Conservation (phyloP, 2,329 filamentous ascomycete genomes). For the Pseudogymnoascus sp. region DNA sequence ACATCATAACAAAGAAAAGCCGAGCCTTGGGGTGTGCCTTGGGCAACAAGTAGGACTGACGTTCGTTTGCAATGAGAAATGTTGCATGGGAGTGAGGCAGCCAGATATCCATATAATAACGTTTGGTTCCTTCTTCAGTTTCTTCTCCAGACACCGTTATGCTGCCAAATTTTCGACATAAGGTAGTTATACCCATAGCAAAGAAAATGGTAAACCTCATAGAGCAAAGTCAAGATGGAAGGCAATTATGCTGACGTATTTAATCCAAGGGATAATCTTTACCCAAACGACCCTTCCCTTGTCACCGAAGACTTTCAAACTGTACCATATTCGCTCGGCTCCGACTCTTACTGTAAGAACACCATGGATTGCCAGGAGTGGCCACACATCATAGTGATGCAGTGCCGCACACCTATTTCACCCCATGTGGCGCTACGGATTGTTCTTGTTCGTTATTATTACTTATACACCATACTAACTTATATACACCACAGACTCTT, state of each 20-base stretch:
- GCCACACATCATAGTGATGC: neutral
- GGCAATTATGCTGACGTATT: neutral
- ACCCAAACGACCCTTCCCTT: neutral
- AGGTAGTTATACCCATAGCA: neutral
- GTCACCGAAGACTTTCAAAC: neutral
- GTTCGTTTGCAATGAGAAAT: too few species aligned
- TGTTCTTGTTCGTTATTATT: neutral
- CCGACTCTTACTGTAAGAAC: neutral
- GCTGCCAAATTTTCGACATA: neutral
- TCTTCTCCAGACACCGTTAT: neutral
- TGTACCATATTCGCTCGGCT: neutral
- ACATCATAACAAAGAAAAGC: neutral
- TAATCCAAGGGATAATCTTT: neutral
- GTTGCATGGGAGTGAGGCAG: too few species aligned
- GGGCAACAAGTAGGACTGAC: neutral
- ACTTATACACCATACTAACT: neutral
- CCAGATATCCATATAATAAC: too few species aligned
- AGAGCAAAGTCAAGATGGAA: neutral
- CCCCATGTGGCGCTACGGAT: too few species aligned
- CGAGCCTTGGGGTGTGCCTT: neutral
- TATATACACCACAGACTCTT: neutral
- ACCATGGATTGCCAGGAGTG: neutral
- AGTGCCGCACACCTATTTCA: neutral
- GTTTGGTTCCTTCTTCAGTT: too few species aligned
- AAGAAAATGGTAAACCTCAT: neutral